A percentile compares a stretch with the other conserved stretches of the same genome.
Evolutionary conservation across 2,329 filamentous ascomycete species (phyloP).

Genomic region (Endothia cerciana): DNA sequence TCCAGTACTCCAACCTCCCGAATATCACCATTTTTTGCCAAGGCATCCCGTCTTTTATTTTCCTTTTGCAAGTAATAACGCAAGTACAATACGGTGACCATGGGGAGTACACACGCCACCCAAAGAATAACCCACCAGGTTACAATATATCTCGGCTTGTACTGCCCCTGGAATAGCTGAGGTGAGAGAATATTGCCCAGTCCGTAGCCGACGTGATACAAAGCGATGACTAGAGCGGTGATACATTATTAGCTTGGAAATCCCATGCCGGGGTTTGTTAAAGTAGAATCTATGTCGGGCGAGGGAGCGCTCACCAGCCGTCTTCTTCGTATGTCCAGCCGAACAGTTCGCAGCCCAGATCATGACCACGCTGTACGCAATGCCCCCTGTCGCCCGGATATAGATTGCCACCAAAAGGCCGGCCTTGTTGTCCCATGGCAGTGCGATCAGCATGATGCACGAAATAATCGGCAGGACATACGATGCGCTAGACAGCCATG

Average conservation of each 20-base stretch:
- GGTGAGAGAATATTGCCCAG: slow-evolving; percentile 38
- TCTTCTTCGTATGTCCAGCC: slow-evolving; percentile 46
- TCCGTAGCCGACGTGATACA: slow-evolving; percentile 40
- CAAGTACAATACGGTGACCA: slow-evolving; percentile 44
- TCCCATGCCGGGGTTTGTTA: background rate
- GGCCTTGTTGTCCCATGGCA: slow-evolving; percentile 44
- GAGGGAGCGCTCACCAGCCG: slow-evolving; percentile 32
- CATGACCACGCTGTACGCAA: slow-evolving; percentile 45
- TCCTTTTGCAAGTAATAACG: slow-evolving; percentile 44
- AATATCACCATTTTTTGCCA: slow-evolving; percentile 32
- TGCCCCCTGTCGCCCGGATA: slow-evolving; percentile 42
- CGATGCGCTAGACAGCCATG: slow-evolving; percentile 30
- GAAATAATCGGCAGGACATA: slow-evolving; percentile 42
- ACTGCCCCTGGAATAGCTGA: slow-evolving; percentile 35
- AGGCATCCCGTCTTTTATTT: slow-evolving; percentile 43
- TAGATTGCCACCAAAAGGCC: slow-evolving; percentile 43
- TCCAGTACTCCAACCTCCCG: slow-evolving; percentile 37
- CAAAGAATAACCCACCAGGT: slow-evolving; percentile 39
- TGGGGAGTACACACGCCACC: slow-evolving; percentile 43
- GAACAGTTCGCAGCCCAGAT: slow-evolving; percentile 43
- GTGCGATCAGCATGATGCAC: slow-evolving; percentile 40
- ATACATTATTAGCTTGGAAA: background rate
- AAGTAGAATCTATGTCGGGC: background rate
- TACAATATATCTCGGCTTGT: slow-evolving; percentile 37
- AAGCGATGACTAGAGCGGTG: slow-evolving; percentile 34